phyloP scores from a whole-genome alignment of 305 asterid species.

The Plantago coronopus region DNA sequence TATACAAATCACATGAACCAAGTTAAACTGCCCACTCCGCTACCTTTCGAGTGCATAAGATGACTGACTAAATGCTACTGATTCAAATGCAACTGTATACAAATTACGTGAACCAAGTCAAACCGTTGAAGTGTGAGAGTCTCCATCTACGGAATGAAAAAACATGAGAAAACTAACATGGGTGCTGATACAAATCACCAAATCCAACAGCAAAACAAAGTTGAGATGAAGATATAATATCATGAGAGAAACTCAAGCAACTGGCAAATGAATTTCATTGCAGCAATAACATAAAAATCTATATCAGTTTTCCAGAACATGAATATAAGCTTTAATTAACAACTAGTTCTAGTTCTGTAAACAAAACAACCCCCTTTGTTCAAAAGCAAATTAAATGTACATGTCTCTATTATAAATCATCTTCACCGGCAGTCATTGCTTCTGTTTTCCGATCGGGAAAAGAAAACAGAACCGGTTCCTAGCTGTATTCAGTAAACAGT shows the following conservation, averaged over 20 bases:
- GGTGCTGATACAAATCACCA: too few relatives aligned
- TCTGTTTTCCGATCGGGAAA: conserved; percentile 3
- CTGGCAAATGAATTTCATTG: background rate
- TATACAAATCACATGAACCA: too few relatives aligned
- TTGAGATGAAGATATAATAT: background rate
- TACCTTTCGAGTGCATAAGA: too few relatives aligned
- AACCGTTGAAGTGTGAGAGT: too few relatives aligned
- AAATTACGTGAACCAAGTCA: too few relatives aligned
- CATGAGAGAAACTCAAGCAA: background rate
- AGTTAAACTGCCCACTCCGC: too few relatives aligned
- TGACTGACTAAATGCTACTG: too few relatives aligned
- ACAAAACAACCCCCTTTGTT: background rate
- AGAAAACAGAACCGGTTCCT: background rate
- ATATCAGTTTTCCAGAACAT: background rate
- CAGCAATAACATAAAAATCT: background rate
- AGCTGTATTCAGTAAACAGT: background rate
- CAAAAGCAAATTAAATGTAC: background rate
- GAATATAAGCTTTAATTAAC: background rate
- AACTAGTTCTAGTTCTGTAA: background rate
- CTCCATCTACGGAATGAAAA: too few relatives aligned
- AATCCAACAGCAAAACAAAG: too few relatives aligned
- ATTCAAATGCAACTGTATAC: too few relatives aligned
- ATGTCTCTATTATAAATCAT: background rate
- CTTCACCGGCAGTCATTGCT: background rate
- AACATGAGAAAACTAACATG: too few relatives aligned